phyloP scores from a whole-genome alignment of 164 flowering plant species.

The Hamamelis virginiana region DNA sequence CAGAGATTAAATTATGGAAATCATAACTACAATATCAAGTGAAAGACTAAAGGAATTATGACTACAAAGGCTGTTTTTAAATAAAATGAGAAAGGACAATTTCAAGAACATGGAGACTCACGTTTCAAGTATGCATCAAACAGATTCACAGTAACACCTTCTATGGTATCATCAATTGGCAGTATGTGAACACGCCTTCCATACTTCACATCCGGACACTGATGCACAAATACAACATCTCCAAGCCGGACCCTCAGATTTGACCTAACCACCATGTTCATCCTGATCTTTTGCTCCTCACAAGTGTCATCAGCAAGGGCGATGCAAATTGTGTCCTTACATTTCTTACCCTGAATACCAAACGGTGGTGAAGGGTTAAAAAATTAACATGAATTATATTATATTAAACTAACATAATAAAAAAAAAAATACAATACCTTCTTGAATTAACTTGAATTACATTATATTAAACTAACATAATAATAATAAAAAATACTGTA shows the following conservation, averaged over 20 bases:
- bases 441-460: too few relatives aligned
- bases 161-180: constrained; percentile 41
- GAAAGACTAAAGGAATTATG: too few relatives aligned
- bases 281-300: constrained; percentile 36
- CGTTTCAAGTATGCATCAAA: constrained; percentile 46
- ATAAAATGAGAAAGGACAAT: too few relatives aligned
- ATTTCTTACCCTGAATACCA: constrained; percentile 36
- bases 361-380: not conserved
- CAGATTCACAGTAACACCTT: constrained; percentile 43
- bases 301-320: constrained; percentile 42
- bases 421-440: too few relatives aligned
- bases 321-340: constrained; percentile 37
- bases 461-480: too few relatives aligned
- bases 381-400: not conserved
- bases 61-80: too few relatives aligned
- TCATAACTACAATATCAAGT: too few relatives aligned
- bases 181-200: constrained; percentile 40
- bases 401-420: too few relatives aligned
- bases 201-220: constrained; percentile 40
- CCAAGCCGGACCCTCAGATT: constrained; percentile 43
- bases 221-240: constrained; percentile 43
- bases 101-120: constrained; percentile 10
- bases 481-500: too few relatives aligned
- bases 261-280: constrained; percentile 42
- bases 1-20: too few relatives aligned